These are phyloP conservation scores for Fraxinus xanthoxyloides DNA, from an alignment of 305 asterid species.

Conservation along the genomic window DNA sequence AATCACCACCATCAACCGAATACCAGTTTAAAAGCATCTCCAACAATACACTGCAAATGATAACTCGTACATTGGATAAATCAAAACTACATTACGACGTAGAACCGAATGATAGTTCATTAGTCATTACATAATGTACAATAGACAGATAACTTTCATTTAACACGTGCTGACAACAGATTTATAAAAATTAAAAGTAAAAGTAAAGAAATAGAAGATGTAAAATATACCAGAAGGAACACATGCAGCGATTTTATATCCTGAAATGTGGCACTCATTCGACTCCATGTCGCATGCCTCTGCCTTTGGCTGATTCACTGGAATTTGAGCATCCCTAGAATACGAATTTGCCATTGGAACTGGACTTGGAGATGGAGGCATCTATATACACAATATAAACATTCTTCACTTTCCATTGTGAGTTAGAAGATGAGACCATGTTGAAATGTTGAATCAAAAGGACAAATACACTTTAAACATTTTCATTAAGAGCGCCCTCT, in stretches of 20 bases:
- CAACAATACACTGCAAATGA: background rate
- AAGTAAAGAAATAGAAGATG: too few species aligned
- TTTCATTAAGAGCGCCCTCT: background rate
- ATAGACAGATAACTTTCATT: too few species aligned
- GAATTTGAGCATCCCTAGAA: slow-evolving; percentile 25
- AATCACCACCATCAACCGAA: too few species aligned
- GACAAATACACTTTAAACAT: background rate
- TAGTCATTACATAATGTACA: too few species aligned
- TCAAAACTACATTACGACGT: too few species aligned
- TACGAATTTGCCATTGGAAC: slow-evolving; percentile 19
- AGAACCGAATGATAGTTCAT: too few species aligned
- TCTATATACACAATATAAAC: slow-evolving; percentile 27
- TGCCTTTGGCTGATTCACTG: background rate
- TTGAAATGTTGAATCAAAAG: background rate
- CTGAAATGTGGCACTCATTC: slow-evolving; percentile 38
- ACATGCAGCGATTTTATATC: slow-evolving; percentile 45
- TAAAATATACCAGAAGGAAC: slow-evolving; percentile 12
- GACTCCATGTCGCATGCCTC: slow-evolving; percentile 35
- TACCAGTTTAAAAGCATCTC: too few species aligned
- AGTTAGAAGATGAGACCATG: background rate
- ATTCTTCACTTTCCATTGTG: slow-evolving; percentile 4
- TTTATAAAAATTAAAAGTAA: too few species aligned
- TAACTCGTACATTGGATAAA: background rate
- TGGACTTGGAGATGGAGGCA: slow-evolving; percentile 48
- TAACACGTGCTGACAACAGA: background rate